phyloP scores from a whole-genome alignment of 140 eudicot genomes.

The Ambrosia hybrid region DNA sequence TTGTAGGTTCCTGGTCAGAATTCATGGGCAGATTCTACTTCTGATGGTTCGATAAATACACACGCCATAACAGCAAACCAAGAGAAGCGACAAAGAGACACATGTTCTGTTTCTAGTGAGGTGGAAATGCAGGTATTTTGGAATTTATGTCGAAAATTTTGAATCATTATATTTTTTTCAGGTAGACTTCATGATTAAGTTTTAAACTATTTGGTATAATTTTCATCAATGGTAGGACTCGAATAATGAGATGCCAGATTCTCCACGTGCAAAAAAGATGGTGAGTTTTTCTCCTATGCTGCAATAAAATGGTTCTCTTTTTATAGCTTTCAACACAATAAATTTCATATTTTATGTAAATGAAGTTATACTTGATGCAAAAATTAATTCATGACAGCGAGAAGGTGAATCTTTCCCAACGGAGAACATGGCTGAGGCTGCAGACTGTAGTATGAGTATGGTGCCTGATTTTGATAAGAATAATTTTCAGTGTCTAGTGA shows the following conservation, averaged over 20 bases:
- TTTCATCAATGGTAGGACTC: constrained; percentile 36
- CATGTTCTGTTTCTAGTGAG: constrained; percentile 39
- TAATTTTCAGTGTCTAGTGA: constrained; percentile 70
- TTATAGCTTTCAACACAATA: background rate
- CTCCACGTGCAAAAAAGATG: constrained; percentile 72
- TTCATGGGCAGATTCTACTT: constrained; percentile 62
- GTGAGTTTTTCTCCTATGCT: constrained; percentile 33
- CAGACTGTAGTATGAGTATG: constrained; percentile 27
- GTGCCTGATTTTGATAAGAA: constrained; percentile 44
- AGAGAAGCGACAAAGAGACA: constrained; percentile 82
- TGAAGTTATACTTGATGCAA: background rate
- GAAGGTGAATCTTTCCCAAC: constrained; percentile 38
- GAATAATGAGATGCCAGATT: constrained; percentile 33
- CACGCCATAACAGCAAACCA: constrained; percentile 38
- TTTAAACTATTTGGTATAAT: no score
- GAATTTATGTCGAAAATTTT: background rate
- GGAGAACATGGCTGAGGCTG: constrained; percentile 16
- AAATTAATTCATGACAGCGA: constrained; percentile 34
- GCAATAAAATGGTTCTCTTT: background rate
- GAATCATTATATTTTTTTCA: background rate
- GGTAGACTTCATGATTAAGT: no score
- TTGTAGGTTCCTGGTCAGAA: constrained; percentile 44
- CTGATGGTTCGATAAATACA: constrained; percentile 31
- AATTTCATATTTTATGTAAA: background rate
- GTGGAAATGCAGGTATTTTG: constrained; percentile 61